Evolutionary conservation across 2,329 filamentous ascomycete genomes (phyloP).

Genomic region (Zalaria obscura): DNA sequence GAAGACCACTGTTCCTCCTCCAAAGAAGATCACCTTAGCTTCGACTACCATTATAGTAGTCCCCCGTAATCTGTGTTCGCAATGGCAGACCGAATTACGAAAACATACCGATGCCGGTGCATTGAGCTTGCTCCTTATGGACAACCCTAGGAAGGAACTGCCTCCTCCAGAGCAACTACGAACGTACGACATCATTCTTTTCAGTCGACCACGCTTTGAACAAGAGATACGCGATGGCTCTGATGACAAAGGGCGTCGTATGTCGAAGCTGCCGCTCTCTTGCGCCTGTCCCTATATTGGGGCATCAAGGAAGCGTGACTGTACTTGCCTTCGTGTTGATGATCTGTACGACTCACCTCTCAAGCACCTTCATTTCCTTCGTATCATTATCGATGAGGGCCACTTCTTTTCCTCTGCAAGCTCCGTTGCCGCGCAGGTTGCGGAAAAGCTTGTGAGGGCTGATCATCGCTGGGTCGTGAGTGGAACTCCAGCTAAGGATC

Average conservation of each 20-base stretch:
- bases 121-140: conserved; percentile 48
- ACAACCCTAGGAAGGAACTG: conserved; percentile 35
- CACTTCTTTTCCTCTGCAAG: conserved; percentile 63
- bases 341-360: conserved; percentile 46
- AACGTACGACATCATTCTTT: conserved; percentile 61
- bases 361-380: conserved; percentile 63
- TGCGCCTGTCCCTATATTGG: conserved; percentile 31
- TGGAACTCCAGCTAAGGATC: conserved; percentile 72
- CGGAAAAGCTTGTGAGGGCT: conserved; percentile 39
- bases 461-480: conserved; percentile 80
- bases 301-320: conserved; percentile 27
- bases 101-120: conserved; percentile 53
- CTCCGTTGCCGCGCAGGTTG: conserved; percentile 42
- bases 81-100: conserved; percentile 69
- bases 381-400: conserved; percentile 85
- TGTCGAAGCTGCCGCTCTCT: conserved; percentile 10
- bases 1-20: conserved; percentile 21
- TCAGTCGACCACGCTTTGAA: conserved; percentile 63
- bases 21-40: conserved; percentile 47
- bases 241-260: conserved; percentile 28
- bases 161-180: conserved; percentile 46
- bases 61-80: conserved; percentile 66
- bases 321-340: conserved; percentile 26
- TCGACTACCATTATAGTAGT: conserved; percentile 64
- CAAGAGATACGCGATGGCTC: conserved; percentile 42